Evolutionary conservation across 2,329 filamentous ascomycete species (phyloP).

Genomic region (Ophiostoma sp.): DNA sequence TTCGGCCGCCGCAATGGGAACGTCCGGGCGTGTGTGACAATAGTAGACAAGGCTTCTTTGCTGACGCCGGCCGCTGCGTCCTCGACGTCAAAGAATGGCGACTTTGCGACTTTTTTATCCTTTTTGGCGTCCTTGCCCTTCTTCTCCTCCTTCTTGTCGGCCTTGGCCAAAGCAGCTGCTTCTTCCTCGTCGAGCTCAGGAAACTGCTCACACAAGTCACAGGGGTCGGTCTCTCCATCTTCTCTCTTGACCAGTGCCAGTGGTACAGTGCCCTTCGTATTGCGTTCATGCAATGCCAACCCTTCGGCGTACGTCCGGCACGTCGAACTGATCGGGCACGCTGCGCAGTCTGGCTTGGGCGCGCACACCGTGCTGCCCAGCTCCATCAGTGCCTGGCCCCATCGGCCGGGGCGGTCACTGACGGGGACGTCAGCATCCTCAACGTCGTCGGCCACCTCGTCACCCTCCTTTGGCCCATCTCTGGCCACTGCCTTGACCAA

Average conservation of each 20-base stretch:
- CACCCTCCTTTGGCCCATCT: conserved; percentile 36
- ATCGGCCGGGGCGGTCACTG: conserved; percentile 57
- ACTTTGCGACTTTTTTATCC: conserved; percentile 21
- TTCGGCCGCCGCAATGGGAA: conserved; percentile 55
- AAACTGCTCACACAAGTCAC: conserved; percentile 50
- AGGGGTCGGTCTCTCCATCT: conserved; percentile 45
- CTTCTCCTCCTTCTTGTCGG: neutral
- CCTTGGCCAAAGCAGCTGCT: conserved; percentile 2
- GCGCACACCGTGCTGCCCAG: conserved; percentile 63
- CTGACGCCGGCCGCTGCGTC: conserved; percentile 11
- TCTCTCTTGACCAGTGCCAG: neutral
- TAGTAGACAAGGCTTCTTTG: conserved; percentile 32
- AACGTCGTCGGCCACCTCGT: conserved; percentile 28
- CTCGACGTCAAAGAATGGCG: conserved; percentile 38
- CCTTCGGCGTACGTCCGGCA: conserved; percentile 56
- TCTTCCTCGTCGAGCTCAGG: conserved; percentile 40
- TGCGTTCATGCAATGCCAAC: conserved; percentile 31
- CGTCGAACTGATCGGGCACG: conserved; percentile 52
- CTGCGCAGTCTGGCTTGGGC: conserved; percentile 57
- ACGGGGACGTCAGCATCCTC: conserved; percentile 27
- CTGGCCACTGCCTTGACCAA: conserved; percentile 54
- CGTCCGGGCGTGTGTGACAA: conserved; percentile 48
- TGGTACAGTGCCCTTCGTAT: neutral
- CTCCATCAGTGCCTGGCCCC: conserved; percentile 68
- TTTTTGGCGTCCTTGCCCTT: neutral